Percentiles rank a stretch among this genome's conserved stretches.
Evolutionary conservation across 1,139 yeast species (phyloP).

Genomic region (Geotrichum citri-aurantii): DNA sequence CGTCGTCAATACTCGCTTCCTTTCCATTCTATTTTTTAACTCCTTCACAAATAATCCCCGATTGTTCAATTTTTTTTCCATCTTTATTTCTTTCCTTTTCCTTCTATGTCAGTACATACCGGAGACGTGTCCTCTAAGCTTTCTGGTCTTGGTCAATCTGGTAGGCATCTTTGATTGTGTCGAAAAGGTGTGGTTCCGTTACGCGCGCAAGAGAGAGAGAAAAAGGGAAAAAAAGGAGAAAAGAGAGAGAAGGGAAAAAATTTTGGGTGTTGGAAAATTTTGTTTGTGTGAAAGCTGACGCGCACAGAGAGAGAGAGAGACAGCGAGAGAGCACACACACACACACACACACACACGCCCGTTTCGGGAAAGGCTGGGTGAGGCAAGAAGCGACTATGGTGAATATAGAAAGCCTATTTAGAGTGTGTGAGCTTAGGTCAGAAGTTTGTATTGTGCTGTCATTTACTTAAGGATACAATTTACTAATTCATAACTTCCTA

Average conservation of each 20-base stretch:
- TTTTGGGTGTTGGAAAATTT: background rate
- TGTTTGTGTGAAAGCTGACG: background rate
- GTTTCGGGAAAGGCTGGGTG: background rate
- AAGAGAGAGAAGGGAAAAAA: background rate
- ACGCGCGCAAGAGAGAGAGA: background rate
- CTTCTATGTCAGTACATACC: conserved; percentile 43
- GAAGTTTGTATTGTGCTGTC: background rate
- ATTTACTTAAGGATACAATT: background rate
- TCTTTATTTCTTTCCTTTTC: too few relatives aligned
- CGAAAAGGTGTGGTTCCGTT: conserved; percentile 13
- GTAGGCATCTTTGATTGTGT: conserved; percentile 40
- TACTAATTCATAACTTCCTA: background rate
- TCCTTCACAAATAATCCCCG: conserved; percentile 29
- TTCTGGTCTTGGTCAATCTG: conserved; percentile 99
- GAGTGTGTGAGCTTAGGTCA: background rate
- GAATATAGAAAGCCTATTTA: background rate
- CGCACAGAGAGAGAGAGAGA: too few relatives aligned
- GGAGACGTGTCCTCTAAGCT: conserved; percentile 99
- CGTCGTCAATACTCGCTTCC: background rate
- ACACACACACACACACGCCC: too few relatives aligned
- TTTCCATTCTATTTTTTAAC: background rate
- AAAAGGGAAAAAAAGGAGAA: conserved; percentile 5
- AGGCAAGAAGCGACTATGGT: background rate
- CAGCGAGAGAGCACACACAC: background rate
- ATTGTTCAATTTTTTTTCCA: too few relatives aligned